Percentiles rank a stretch among this genome's conserved stretches.
phyloP scores from a whole-genome alignment of 495 filamentous ascomycete species.

The Hypoxylon trugodes region DNA sequence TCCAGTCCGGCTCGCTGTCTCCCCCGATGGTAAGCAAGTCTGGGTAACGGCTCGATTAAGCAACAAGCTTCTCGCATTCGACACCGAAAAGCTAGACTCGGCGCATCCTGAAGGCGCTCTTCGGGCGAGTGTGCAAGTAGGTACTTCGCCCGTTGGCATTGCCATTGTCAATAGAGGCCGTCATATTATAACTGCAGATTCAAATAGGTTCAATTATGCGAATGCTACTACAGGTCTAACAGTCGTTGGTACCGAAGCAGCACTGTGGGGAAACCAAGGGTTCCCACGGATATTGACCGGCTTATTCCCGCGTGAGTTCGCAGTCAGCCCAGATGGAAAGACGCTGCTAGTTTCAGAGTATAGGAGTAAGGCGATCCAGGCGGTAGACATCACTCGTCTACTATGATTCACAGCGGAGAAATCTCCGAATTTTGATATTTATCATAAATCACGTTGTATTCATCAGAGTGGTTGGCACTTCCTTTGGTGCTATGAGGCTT shows the following conservation, averaged over 20 bases:
- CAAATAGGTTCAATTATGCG: slow-evolving; percentile 24
- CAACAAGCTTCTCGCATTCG: slow-evolving; percentile 39
- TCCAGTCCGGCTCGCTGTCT: slow-evolving; percentile 31
- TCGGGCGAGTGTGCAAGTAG: slow-evolving; percentile 38
- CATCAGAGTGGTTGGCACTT: no score
- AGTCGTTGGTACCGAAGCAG: slow-evolving; percentile 38
- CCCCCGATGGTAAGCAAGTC: slow-evolving; percentile 22
- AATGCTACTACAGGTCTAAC: slow-evolving; percentile 39
- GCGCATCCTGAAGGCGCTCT: slow-evolving; percentile 39
- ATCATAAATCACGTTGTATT: not conserved
- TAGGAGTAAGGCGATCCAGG: slow-evolving; percentile 22
- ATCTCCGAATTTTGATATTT: not conserved
- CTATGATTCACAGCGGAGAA: no score
- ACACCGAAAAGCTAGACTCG: slow-evolving; percentile 34
- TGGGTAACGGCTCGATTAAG: slow-evolving; percentile 36
- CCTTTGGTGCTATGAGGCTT: no score
- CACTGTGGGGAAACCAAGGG: slow-evolving; percentile 28
- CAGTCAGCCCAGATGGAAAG: slow-evolving; percentile 35
- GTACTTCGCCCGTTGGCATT: slow-evolving; percentile 39
- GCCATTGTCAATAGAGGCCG: slow-evolving; percentile 23
- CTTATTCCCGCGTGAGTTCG: slow-evolving; percentile 34
- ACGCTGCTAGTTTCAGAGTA: slow-evolving; percentile 33
- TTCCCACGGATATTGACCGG: slow-evolving; percentile 29
- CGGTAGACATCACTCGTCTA: not conserved
- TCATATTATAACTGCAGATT: slow-evolving; percentile 36